Evolutionary conservation across 2,329 filamentous ascomycete species (phyloP).

Genomic region (Pseudopithomyces chartarum): DNA sequence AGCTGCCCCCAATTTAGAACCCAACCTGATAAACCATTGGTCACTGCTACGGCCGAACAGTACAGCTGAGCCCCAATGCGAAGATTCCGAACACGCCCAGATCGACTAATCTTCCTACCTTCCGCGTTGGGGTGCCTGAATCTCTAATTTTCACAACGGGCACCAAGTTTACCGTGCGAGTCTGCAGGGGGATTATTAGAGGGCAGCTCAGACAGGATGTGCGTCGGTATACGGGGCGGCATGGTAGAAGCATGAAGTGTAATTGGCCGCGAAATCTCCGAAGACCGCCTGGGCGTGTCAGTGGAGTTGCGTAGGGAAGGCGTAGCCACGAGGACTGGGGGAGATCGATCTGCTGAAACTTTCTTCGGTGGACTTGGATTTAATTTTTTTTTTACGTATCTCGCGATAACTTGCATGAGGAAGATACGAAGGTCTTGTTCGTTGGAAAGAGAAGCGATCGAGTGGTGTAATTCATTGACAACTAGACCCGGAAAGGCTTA

Average conservation of each 20-base stretch:
- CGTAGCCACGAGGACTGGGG: too few species aligned
- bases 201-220: not conserved
- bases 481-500: too few species aligned
- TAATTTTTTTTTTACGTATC: too few species aligned
- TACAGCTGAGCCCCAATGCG: not conserved
- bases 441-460: too few species aligned
- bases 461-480: too few species aligned
- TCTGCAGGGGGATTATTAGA: not conserved
- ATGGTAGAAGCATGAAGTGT: not conserved
- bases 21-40: not conserved
- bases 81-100: not conserved
- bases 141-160: not conserved
- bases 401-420: too few species aligned
- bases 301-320: too few species aligned
- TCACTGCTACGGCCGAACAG: not conserved
- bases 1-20: not conserved
- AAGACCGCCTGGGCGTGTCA: constrained; percentile 13
- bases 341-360: too few species aligned
- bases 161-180: not conserved
- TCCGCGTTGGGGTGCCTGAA: not conserved
- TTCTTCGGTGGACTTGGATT: too few species aligned
- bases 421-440: too few species aligned
- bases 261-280: constrained; percentile 11
- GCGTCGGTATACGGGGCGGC: not conserved
- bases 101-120: not conserved